A percentile compares a stretch with the other conserved stretches of the same genome.
Conservation (phyloP, 2,329 filamentous ascomycete species). For the Ophiocordyceps australis region DNA sequence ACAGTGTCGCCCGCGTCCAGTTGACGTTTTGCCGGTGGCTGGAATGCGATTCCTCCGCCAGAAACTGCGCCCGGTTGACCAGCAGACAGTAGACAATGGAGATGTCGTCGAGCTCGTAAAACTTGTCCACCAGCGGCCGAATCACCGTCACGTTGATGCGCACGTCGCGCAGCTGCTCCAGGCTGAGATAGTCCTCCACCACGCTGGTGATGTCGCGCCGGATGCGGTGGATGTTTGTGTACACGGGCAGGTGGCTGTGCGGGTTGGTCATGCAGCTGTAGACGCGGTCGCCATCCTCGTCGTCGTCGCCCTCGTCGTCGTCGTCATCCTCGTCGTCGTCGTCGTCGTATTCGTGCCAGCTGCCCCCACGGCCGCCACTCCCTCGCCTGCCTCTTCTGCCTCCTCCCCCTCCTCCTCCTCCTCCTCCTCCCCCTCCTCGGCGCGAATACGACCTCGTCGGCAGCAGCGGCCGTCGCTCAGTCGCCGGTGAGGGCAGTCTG, state of each 20-base stretch:
- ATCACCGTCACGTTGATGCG: conserved; percentile 69
- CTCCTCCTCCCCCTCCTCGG: too few species aligned
- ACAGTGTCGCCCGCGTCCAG: conserved; percentile 58
- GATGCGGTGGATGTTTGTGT: conserved; percentile 60
- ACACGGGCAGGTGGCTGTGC: conserved; percentile 49
- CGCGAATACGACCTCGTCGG: too few species aligned
- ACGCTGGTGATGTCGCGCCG: conserved; percentile 44
- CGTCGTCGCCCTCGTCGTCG: conserved; percentile 5
- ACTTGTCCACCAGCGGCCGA: conserved; percentile 64
- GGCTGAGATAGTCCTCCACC: conserved; percentile 43
- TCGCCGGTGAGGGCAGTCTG: conserved; percentile 9
- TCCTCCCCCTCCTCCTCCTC: too few species aligned
- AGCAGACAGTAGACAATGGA: conserved; percentile 73
- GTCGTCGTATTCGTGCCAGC: too few species aligned
- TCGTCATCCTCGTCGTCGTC: conserved; percentile 10
- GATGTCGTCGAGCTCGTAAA: conserved; percentile 63
- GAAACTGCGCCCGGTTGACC: conserved; percentile 65
- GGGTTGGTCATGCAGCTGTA: conserved; percentile 37
- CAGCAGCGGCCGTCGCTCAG: conserved; percentile 18
- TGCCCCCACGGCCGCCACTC: too few species aligned
- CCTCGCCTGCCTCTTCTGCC: too few species aligned
- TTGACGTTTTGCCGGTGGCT: conserved; percentile 69
- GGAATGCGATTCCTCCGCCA: conserved; percentile 58
- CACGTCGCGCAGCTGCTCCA: conserved; percentile 63
- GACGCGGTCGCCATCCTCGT: conserved; percentile 12